A percentile compares a stretch with the other conserved stretches of the same genome.
phyloP scores from a whole-genome alignment of 2,329 filamentous ascomycete genomes.

The Lecanicillium sp. region DNA sequence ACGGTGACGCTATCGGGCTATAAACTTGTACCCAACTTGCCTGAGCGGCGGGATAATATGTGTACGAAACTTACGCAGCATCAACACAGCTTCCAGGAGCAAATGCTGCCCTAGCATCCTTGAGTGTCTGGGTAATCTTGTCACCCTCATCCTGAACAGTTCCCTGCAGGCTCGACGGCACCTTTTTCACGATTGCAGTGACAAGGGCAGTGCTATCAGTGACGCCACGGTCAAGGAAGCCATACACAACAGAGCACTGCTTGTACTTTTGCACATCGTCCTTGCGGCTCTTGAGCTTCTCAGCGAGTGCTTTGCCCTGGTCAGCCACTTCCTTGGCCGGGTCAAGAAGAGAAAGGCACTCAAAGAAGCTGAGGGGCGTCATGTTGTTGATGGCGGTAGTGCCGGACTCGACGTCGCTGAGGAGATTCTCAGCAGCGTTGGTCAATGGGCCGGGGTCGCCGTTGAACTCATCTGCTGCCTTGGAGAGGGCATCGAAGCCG shows the following conservation, averaged over 20 bases:
- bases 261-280: constrained; percentile 5
- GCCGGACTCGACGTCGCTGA: constrained; percentile 9
- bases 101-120: constrained; percentile 2
- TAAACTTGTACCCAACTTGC: no score
- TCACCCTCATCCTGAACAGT: constrained; percentile 4
- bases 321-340: constrained; percentile 8
- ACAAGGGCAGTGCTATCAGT: not conserved
- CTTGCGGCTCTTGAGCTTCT: constrained; percentile 6
- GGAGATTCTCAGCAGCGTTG: constrained; percentile 3
- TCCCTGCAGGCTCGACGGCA: constrained; percentile 1
- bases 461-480: constrained; percentile 7
- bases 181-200: constrained; percentile 5
- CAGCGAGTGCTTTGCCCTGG: constrained; percentile 5
- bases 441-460: constrained; percentile 7
- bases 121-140: constrained; percentile 3
- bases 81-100: constrained; percentile 1
- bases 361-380: constrained; percentile 8
- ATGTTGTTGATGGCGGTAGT: constrained; percentile 5
- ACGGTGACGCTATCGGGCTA: no score
- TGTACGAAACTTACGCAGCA: not conserved
- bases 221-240: constrained; percentile 3
- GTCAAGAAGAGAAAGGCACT: constrained; percentile 7
- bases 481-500: constrained; percentile 7
- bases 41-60: no score
- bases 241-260: constrained; percentile 5